Conservation (phyloP, 257 asterid genomes). For the Nicotiana knightiana region DNA sequence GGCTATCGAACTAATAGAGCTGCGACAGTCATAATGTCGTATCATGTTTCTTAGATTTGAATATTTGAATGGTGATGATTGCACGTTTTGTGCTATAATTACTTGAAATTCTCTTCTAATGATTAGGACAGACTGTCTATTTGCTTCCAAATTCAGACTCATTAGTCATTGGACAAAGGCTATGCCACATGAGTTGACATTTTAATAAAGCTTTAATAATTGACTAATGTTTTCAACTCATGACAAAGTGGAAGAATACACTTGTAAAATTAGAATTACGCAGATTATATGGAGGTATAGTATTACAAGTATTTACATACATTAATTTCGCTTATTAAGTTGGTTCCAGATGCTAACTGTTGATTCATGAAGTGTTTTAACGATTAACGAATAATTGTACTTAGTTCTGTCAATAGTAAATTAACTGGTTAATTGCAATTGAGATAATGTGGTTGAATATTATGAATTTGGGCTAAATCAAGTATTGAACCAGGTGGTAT, state of each 20-base stretch:
- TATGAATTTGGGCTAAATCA: too few relatives aligned
- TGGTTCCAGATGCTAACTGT: too few relatives aligned
- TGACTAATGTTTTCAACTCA: neutral
- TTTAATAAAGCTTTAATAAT: neutral
- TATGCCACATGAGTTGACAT: conserved; percentile 8
- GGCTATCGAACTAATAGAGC: neutral
- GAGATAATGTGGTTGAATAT: too few relatives aligned
- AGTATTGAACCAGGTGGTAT: too few relatives aligned
- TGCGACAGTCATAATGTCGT: neutral
- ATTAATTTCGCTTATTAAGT: neutral
- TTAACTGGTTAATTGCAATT: too few relatives aligned
- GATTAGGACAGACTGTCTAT: conserved; percentile 19
- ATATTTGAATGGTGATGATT: conserved; percentile 11
- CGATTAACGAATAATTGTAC: too few relatives aligned
- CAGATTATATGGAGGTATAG: neutral
- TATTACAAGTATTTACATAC: neutral
- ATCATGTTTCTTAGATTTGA: conserved; percentile 13
- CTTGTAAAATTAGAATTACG: neutral
- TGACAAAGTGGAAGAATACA: neutral
- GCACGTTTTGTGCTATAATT: conserved; percentile 18
- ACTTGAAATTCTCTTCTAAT: conserved; percentile 20
- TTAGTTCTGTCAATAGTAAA: too few relatives aligned
- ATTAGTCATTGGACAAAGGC: conserved; percentile 21
- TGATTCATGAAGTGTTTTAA: too few relatives aligned
- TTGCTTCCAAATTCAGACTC: conserved; percentile 28